Percentiles rank a stretch among this genome's conserved stretches.
phyloP scores from a whole-genome alignment of 1,284 basidiomycete species.

The Ustilago lituana region DNA sequence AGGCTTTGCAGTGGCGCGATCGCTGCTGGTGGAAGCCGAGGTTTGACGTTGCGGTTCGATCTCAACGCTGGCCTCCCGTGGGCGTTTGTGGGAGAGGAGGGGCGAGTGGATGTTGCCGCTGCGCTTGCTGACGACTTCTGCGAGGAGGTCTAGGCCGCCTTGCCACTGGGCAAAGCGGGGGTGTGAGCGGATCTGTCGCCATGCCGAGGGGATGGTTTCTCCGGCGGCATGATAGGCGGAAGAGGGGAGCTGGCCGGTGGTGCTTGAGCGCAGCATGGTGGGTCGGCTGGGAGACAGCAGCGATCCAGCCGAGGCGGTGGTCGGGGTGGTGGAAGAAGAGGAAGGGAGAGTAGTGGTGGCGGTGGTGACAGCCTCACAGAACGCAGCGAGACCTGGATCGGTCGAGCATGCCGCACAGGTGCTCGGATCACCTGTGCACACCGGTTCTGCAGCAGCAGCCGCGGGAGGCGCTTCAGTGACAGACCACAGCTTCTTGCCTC shows the following conservation, averaged over 20 bases:
- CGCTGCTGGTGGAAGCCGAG: conserved; percentile 22
- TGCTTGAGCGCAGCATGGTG: conserved; percentile 16
- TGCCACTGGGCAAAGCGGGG: conserved; percentile 57
- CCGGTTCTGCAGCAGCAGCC: conserved; percentile 14
- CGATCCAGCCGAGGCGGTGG: too few relatives aligned
- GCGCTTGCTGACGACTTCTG: conserved; percentile 60
- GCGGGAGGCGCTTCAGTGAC: conserved; percentile 13
- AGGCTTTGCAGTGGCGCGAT: conserved; percentile 28
- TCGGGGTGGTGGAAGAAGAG: not conserved
- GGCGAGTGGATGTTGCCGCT: conserved; percentile 44
- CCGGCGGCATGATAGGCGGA: conserved; percentile 4
- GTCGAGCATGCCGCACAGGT: conserved; percentile 49
- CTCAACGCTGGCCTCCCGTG: conserved; percentile 34
- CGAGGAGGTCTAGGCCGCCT: conserved; percentile 62
- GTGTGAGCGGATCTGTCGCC: conserved; percentile 60
- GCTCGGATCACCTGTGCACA: conserved; percentile 53
- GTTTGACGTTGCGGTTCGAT: conserved; percentile 26
- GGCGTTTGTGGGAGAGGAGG: conserved; percentile 22
- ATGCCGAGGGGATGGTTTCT: conserved; percentile 60
- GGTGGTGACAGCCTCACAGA: conserved; percentile 50
- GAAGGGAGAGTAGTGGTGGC: conserved; percentile 18
- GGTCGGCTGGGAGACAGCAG: conserved; percentile 10
- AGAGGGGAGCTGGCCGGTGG: conserved; percentile 10
- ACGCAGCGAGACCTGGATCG: conserved; percentile 52
- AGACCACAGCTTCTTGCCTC: conserved; percentile 38